Percentiles rank a stretch among this genome's conserved stretches.
phyloP scores from a whole-genome alignment of 768 basidiomycete genomes.

The Tricholoma saponaceum region DNA sequence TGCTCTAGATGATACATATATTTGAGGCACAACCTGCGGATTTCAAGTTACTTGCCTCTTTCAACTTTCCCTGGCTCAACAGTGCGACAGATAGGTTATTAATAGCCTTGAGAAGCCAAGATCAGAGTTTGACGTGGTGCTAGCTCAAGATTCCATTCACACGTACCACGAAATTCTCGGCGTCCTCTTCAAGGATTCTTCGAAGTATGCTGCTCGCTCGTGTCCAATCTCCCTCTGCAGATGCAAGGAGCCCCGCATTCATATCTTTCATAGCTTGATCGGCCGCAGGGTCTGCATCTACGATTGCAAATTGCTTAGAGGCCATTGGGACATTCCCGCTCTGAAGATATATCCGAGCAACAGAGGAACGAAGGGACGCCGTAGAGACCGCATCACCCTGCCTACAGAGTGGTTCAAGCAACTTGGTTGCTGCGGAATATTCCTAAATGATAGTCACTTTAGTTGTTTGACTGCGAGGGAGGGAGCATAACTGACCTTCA shows the following conservation, averaged over 20 bases:
- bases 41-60: conserved; percentile 48
- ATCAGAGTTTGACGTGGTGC: neutral
- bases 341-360: conserved; percentile 75
- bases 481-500: conserved; percentile 51
- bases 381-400: conserved; percentile 35
- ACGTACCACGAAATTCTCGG: conserved; percentile 57
- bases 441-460: conserved; percentile 41
- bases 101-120: conserved; percentile 43
- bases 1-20: conserved; percentile 42
- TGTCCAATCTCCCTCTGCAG: conserved; percentile 69
- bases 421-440: conserved; percentile 57
- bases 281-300: conserved; percentile 40
- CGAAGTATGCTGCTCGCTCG: conserved; percentile 43
- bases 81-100: conserved; percentile 76
- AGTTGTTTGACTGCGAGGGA: neutral
- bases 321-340: conserved; percentile 62
- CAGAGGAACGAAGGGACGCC: conserved; percentile 59
- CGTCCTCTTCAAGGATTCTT: conserved; percentile 44
- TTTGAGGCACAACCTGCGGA: neutral
- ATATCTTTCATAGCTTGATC: conserved; percentile 46
- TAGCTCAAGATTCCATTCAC: neutral
- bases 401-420: conserved; percentile 65
- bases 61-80: conserved; percentile 66
- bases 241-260: conserved; percentile 64
- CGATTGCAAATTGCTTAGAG: conserved; percentile 49